Evolutionary conservation across 23 red algal genomes (phyloP).

Genomic region (Gracilaria vermiculophylla): DNA sequence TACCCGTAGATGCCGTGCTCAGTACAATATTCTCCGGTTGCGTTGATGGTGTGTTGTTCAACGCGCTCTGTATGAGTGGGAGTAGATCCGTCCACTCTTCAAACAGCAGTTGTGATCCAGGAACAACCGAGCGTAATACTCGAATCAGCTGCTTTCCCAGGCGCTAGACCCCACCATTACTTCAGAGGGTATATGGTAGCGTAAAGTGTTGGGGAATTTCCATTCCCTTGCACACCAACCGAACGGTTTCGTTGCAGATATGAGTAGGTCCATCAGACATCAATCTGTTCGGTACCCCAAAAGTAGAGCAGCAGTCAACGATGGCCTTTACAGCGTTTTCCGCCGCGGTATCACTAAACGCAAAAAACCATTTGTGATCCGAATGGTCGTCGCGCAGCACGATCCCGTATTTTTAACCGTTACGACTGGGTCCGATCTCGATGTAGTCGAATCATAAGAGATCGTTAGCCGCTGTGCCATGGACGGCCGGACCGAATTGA

Average conservation of each 20-base stretch:
- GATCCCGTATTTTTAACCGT: background rate
- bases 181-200: background rate
- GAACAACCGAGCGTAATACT: background rate
- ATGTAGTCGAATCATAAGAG: background rate
- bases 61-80: slow-evolving; percentile 4
- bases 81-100: background rate
- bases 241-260: background rate
- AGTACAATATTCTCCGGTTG: background rate
- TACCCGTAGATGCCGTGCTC: slow-evolving; percentile 13
- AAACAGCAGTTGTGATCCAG: background rate
- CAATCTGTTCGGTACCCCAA: background rate
- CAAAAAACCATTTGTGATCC: background rate
- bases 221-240: background rate
- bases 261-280: slow-evolving; percentile 15
- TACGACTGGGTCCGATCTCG: background rate
- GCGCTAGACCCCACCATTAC: background rate
- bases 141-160: slow-evolving; percentile 3
- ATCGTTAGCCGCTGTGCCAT: background rate
- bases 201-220: background rate
- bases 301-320: background rate
- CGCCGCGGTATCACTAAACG: background rate
- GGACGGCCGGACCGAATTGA: background rate
- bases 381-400: slow-evolving; percentile 14
- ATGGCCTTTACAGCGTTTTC: background rate
- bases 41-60: slow-evolving; percentile 20